Base-by-base conservation (phyloP, 2,329 filamentous ascomycete species). In the Aspergillus udagawae region DNA sequence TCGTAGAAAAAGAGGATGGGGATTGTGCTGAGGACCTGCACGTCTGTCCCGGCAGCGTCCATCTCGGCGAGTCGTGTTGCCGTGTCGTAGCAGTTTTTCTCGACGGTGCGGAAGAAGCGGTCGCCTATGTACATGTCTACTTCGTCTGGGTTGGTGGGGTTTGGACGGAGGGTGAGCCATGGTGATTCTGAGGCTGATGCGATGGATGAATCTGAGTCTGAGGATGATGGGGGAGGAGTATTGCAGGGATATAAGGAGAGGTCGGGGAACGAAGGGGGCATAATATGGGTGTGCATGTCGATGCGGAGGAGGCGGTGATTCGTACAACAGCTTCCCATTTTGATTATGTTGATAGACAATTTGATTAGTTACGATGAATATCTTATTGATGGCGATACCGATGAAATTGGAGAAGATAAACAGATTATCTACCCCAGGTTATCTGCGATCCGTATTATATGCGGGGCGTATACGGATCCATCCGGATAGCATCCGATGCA, bases 201-300 rank as follows among this genome's bases (percentile, higher is more conserved):
- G 28, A 4, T 12, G 28, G 28, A 29, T 4, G 28, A 29, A 4
- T 29, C 28, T 12, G 28, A 29, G 10, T 1, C 1, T 12, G 28
- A 29, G 3, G 28, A 28, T 50, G 29, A 25, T 4, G 42, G 42
- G 3, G 42, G 42, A 21, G 51, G 42, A 23, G 49, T 51, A 25
- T 44, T 56, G 25, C 41, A 52, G 17, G 48, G 23, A 20, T 60
- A 57, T 5, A 51, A 51, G 0, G 62, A 60, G 42, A 63, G 59
- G 45, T 63, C 60, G 0, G 62, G 62, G 1, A 63, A 47, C 10
- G 56, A 52, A 6, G 62, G 54, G 4, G 62, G 62, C 62, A 63
- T 63, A 25, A 63, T 63, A 44, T 63, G 62, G 7, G 62, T 63
- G 51, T 63, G 62, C 54, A 63, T 53, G 49, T 63, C 62, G 35